These are phyloP conservation scores for Aspergillus pseudoviridinutans DNA, from an alignment of 2,329 filamentous ascomycete species.

Conservation along the genomic window DNA sequence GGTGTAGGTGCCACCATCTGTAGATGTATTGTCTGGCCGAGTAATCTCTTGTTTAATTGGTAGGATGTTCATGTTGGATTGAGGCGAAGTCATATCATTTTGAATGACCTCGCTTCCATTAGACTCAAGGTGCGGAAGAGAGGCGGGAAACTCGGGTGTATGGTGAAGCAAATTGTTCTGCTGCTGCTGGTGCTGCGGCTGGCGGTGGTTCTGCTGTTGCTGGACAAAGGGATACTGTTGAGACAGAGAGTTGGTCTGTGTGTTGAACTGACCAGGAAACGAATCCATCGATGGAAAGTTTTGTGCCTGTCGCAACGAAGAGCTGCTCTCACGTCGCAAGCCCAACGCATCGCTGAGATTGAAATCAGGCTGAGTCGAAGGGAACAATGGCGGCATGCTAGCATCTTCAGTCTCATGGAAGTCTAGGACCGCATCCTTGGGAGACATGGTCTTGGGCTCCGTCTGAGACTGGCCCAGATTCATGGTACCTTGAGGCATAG, in stretches of 20 bases:
- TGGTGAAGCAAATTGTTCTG: conserved; percentile 35
- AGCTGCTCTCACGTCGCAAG: conserved; percentile 34
- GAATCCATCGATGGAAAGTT: conserved; percentile 41
- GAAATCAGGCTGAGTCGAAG: conserved; percentile 53
- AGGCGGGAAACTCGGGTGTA: conserved; percentile 56
- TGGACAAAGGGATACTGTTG: conserved; percentile 50
- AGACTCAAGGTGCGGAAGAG: conserved; percentile 60
- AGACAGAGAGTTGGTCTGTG: conserved; percentile 41
- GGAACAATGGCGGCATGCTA: conserved; percentile 67
- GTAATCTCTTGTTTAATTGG: conserved; percentile 33
- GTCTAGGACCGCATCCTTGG: conserved; percentile 84
- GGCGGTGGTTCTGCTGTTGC: conserved; percentile 18
- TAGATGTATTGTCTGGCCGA: conserved; percentile 61
- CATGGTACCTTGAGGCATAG: conserved; percentile 30
- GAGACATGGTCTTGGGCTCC: conserved; percentile 82
- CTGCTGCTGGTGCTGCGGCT: conserved; percentile 23
- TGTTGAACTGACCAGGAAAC: conserved; percentile 38
- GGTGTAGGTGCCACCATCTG: conserved; percentile 86
- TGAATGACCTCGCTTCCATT: conserved; percentile 50
- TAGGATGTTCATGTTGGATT: conserved; percentile 31
- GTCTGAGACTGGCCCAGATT: conserved; percentile 27
- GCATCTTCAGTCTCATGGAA: conserved; percentile 69
- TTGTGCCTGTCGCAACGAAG: conserved; percentile 32
- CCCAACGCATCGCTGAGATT: conserved; percentile 41
- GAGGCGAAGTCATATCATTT: conserved; percentile 33